Base-by-base conservation (phyloP, 1,139 yeast genomes). In the Scheffersomyces cryptocercus region DNA sequence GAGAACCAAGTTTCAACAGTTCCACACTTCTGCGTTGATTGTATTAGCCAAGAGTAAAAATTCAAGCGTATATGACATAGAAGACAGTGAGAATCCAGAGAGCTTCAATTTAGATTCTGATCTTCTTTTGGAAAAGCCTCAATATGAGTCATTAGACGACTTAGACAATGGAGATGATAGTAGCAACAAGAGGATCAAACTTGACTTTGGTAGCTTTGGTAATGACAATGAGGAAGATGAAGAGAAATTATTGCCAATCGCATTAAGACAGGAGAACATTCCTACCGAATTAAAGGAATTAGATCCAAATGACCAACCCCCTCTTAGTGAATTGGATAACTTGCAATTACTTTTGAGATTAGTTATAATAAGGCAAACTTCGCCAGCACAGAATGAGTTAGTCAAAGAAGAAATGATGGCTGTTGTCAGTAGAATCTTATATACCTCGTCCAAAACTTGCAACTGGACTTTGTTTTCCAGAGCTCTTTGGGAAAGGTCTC, bases 401-500 rank as follows among this genome's bases (percentile, higher is more conserved):
- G 85, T 86, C 0, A 89, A 86, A 52, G 97, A 91, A 65, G 96
- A 91, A 60, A 68, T 91, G 26, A 63, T 79, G 52, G 93, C 98
- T 0, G 67, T 88, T 41, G 84, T 86, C 1, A 78, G 81, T 40
- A 76, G 99, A 55, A 77, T 93, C 11, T 67, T 93, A 29, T 83
- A 78, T 53, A 62, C 81, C 1, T 35, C 38, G 12, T 68, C 79
- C 1, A 55, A 67, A 4, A 56, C 70, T 2, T 77, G 79, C 28
- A 86, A 88, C 62, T 90, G 97, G 95, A 68, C 88, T 1, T 64
- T 93, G 3, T 89, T 84, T 57, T 81, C 95, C 3, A 75, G 95
- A 51, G 89, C 96, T 0, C 70, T 95, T 42, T 91, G 98, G 97
- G 88, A 86, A 56, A 78, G 99, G 60, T 88, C 97, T 10, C 55